Base-by-base conservation (phyloP, 176 grass and related monocot genomes). In the Musa acuminata region DNA sequence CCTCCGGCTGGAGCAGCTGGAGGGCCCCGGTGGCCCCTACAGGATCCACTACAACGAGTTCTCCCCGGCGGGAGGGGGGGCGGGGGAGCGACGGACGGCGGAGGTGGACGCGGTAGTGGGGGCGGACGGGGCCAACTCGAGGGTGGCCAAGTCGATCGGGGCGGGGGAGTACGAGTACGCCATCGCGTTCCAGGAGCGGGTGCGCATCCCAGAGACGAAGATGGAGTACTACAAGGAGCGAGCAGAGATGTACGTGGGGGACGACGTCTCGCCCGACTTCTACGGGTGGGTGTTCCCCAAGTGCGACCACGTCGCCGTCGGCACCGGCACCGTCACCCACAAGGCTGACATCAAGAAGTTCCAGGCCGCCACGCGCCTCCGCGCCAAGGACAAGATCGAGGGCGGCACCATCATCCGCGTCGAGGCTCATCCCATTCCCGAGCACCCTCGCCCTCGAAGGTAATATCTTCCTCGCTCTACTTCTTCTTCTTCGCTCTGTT, bases 241-340 rank as follows among this genome's bases (percentile, higher is more conserved):
- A 81, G 95, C 95, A 5, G 95, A 99, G 88, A 98, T 98, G 95
- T 98, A 98, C 69, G 88, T 98, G 29, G 95, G 95, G 54, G 95
- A 99, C 79, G 95, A 99, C 74, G 95, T 99, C 20, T 99, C 90
- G 0, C 95, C 95, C 1, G 90, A 99, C 83, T 99, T 99, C 86
- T 99, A 99, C 74, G 90, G 95, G 53, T 94, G 95, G 95, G 95
- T 99, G 11, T 99, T 99, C 80, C 95, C 95, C 80, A 94, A 99
- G 73, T 99, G 95, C 75, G 95, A 99, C 86, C 95, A 94, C 74
- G 95, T 99, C 51, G 94, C 90, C 8, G 90, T 98, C 24, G 95
- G 95, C 72, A 98, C 95, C 13, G 95, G 95, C 68, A 98, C 90
- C 20, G 95, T 98, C 66, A 98, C 95, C 2, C 95, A 98, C 78